phyloP scores from a whole-genome alignment of 2,329 filamentous ascomycete species.

The Alternaria panax region DNA sequence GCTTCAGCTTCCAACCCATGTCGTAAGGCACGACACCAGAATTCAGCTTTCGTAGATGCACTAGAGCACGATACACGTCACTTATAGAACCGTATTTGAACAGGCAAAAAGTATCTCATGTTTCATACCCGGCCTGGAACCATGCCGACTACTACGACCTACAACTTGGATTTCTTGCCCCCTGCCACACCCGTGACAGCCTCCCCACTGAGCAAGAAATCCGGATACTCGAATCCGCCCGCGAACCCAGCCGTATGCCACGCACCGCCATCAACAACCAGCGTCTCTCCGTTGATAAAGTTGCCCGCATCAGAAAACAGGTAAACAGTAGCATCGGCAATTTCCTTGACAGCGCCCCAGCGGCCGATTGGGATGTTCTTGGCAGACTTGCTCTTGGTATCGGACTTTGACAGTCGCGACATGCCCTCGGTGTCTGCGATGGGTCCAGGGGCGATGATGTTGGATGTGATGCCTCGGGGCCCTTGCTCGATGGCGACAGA shows the following conservation, averaged over 20 bases:
- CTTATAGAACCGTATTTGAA: background rate
- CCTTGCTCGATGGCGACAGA: constrained; percentile 88
- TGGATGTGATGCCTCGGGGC: constrained; percentile 83
- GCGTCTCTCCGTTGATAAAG: constrained; percentile 81
- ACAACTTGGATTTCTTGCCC: constrained; percentile 65
- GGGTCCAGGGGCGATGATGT: constrained; percentile 86
- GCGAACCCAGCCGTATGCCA: constrained; percentile 55
- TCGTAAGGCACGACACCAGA: too few relatives aligned
- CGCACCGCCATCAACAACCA: constrained; percentile 69
- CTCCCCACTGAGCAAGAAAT: constrained; percentile 62
- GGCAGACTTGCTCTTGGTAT: constrained; percentile 37
- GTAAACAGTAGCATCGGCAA: constrained; percentile 90
- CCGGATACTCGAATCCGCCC: constrained; percentile 61
- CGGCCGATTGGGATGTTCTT: constrained; percentile 72
- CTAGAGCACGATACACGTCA: background rate
- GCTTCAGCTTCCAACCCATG: too few relatives aligned
- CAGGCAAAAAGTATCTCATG: background rate
- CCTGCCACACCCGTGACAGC: constrained; percentile 65
- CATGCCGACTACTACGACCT: background rate
- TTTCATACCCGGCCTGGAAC: background rate
- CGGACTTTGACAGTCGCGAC: constrained; percentile 51
- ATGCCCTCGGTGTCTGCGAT: constrained; percentile 80
- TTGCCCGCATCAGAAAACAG: constrained; percentile 85
- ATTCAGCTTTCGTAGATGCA: too few relatives aligned
- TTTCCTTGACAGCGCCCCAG: constrained; percentile 81